Conservation (phyloP, 2,329 filamentous ascomycete genomes). For the Pezicula rhizophila region DNA sequence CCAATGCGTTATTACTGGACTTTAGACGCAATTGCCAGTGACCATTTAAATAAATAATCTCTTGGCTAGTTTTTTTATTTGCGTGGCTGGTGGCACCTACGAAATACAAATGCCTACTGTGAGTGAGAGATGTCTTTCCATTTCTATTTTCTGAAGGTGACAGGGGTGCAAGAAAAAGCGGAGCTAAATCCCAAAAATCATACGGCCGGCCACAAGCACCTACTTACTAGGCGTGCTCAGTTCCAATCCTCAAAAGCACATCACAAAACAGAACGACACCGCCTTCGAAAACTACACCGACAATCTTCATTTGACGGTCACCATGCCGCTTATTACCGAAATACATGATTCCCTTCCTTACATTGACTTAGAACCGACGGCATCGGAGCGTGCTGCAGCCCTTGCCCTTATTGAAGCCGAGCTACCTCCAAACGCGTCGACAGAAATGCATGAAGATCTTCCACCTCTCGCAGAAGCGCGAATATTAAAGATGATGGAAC, state of each 20-base stretch:
- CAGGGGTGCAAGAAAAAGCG: background rate
- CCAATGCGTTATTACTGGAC: too few species aligned
- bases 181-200: background rate
- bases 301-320: background rate
- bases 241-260: too few species aligned
- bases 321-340: slow-evolving; percentile 22
- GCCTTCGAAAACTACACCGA: too few species aligned
- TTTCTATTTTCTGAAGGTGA: too few species aligned
- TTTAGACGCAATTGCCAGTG: too few species aligned
- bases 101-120: too few species aligned
- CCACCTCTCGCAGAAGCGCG: slow-evolving; percentile 47
- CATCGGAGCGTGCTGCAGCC: slow-evolving; percentile 57
- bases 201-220: background rate
- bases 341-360: slow-evolving; percentile 35
- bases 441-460: slow-evolving; percentile 44
- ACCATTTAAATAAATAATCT: too few species aligned
- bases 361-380: slow-evolving; percentile 69
- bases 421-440: slow-evolving; percentile 29
- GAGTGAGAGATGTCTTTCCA: too few species aligned
- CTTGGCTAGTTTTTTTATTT: too few species aligned
- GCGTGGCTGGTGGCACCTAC: too few species aligned
- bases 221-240: background rate
- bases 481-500: slow-evolving; percentile 60
- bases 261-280: too few species aligned
- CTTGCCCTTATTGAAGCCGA: slow-evolving; percentile 65